phyloP scores from a whole-genome alignment of 2,329 filamentous ascomycete species.

The Raffaelea arxii region DNA sequence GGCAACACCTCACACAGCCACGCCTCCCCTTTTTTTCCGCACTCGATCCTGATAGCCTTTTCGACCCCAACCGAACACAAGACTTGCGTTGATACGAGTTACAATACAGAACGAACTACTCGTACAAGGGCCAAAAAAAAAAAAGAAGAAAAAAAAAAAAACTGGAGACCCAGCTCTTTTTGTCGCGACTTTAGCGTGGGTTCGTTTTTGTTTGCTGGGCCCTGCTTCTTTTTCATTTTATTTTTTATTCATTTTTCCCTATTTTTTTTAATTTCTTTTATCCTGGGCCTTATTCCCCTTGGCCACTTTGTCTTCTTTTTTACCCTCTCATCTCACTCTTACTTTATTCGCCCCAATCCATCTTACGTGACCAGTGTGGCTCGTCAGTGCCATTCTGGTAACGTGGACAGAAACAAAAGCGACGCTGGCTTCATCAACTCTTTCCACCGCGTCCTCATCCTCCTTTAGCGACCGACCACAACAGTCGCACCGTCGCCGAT shows the following conservation, averaged over 20 bases:
- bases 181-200: neutral
- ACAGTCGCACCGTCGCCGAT: slow-evolving; percentile 34
- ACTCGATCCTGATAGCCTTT: too few species aligned
- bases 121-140: too few species aligned
- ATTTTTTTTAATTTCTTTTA: neutral
- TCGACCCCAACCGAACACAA: too few species aligned
- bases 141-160: neutral
- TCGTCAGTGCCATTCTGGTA: slow-evolving; percentile 16
- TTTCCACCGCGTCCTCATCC: slow-evolving; percentile 40
- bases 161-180: neutral
- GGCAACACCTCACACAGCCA: too few species aligned
- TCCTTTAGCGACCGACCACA: slow-evolving; percentile 40
- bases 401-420: slow-evolving; percentile 16
- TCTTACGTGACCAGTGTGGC: slow-evolving; percentile 13
- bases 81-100: too few species aligned
- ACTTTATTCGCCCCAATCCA: neutral
- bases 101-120: too few species aligned
- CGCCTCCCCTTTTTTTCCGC: too few species aligned
- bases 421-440: slow-evolving; percentile 42
- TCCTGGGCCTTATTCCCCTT: too few species aligned
- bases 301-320: neutral
- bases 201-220: too few species aligned
- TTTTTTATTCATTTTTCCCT: neutral
- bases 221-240: neutral
- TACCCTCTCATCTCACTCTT: neutral